Conservation (phyloP, 129 eudicot genomes). For the Chrysanthemum makinoi region DNA sequence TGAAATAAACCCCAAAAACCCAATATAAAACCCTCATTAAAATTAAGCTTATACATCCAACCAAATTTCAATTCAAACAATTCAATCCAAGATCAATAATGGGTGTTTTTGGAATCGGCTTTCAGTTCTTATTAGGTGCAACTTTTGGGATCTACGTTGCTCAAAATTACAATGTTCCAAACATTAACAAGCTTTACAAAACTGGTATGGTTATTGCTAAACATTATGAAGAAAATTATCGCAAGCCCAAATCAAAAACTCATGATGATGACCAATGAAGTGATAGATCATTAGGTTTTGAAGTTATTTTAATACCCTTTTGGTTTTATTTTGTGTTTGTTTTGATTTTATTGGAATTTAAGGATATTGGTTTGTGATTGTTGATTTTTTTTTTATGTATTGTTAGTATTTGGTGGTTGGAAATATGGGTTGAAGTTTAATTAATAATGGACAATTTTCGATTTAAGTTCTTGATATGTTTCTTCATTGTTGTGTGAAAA, state of each 20-base stretch:
- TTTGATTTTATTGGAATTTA: background rate
- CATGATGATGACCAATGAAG: slow-evolving; percentile 21
- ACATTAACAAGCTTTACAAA: slow-evolving; percentile 27
- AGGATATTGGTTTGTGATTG: slow-evolving; percentile 17
- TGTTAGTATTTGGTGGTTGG: slow-evolving; percentile 14
- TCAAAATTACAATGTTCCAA: slow-evolving; percentile 53
- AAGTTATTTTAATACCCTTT: background rate
- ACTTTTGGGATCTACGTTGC: slow-evolving; percentile 55
- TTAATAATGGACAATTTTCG: slow-evolving; percentile 2
- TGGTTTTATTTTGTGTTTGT: background rate
- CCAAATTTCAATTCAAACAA: slow-evolving; percentile 1
- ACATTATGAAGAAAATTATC: slow-evolving; percentile 39
- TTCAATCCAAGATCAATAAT: slow-evolving; percentile 25
- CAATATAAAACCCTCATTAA: slow-evolving; percentile 13
- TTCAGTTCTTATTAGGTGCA: slow-evolving; percentile 47
- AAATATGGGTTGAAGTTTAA: slow-evolving; percentile 3
- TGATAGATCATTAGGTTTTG: slow-evolving; percentile 16
- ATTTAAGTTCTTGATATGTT: background rate
- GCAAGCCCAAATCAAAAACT: slow-evolving; percentile 25
- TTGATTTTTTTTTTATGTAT: background rate
- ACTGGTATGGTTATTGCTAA: slow-evolving; percentile 33
- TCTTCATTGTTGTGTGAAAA: too few species aligned
- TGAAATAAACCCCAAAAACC: background rate
- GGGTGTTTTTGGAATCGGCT: slow-evolving; percentile 44
- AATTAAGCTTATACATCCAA: background rate